These are phyloP conservation scores for Dryadomyces quercus-mongolicae DNA, from an alignment of 2,329 filamentous ascomycete genomes.

Conservation along the genomic window DNA sequence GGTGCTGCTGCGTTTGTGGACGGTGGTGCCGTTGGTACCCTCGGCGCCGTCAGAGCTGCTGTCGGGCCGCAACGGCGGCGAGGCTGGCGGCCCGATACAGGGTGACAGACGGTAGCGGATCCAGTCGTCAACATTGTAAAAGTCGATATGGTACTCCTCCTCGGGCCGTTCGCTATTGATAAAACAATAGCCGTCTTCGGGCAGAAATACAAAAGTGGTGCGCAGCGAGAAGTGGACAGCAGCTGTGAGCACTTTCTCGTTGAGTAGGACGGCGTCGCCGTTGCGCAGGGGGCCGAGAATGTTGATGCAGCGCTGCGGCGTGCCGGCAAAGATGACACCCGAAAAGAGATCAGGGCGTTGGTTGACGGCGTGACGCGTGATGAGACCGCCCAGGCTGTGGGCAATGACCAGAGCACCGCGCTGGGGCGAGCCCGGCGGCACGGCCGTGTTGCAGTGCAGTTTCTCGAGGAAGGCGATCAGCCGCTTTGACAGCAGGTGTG, in stretches of 20 bases:
- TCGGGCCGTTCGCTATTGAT: constrained; percentile 63
- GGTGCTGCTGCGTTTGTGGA: constrained; percentile 20
- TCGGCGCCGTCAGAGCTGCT: neutral
- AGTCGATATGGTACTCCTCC: constrained; percentile 71
- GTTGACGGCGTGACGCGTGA: constrained; percentile 82
- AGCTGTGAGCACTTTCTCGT: constrained; percentile 78
- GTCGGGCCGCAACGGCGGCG: constrained; percentile 37
- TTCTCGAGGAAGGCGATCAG: constrained; percentile 62
- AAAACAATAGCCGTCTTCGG: constrained; percentile 79
- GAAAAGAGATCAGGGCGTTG: constrained; percentile 72
- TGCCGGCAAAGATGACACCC: constrained; percentile 75
- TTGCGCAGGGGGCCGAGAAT: constrained; percentile 82
- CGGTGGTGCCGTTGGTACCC: neutral
- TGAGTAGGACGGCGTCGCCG: constrained; percentile 84
- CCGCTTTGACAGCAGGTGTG: constrained; percentile 57
- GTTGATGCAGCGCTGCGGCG: constrained; percentile 78
- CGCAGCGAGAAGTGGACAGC: constrained; percentile 89
- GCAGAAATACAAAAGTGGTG: constrained; percentile 74
- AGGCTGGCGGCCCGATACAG: constrained; percentile 51
- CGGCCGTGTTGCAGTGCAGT: constrained; percentile 58
- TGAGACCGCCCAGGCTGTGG: constrained; percentile 77
- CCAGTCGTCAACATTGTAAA: constrained; percentile 73
- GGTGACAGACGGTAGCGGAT: constrained; percentile 66
- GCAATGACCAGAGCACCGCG: constrained; percentile 71
- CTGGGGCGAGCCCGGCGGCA: constrained; percentile 26